Percentiles rank a stretch among this genome's conserved stretches.
Conservation (phyloP, 108 stramenopile species). For the Tribonema minus region DNA sequence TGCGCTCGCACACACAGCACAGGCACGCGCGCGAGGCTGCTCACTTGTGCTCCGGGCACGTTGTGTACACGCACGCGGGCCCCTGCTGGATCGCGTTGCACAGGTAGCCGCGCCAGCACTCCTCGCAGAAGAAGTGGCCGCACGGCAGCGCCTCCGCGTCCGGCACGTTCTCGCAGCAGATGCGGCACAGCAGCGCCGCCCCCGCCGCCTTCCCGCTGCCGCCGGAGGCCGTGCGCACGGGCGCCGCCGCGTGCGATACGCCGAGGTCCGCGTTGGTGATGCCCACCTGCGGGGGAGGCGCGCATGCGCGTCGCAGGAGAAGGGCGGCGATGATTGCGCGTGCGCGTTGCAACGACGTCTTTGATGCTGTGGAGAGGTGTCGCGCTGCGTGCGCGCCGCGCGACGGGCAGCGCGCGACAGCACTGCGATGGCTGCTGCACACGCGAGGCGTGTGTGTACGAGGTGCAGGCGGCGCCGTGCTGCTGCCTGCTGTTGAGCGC, state of each 20-base stretch:
- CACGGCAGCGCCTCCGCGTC: constrained; percentile 81
- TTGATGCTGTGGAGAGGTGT: neutral
- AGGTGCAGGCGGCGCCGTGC: too few relatives aligned
- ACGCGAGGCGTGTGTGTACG: too few relatives aligned
- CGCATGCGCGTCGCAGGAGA: neutral
- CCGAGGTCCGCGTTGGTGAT: constrained; percentile 19
- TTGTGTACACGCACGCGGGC: constrained; percentile 69
- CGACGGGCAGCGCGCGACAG: too few relatives aligned
- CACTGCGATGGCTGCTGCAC: too few relatives aligned
- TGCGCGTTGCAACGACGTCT: neutral
- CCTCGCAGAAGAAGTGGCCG: constrained; percentile 85
- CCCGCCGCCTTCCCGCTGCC: neutral
- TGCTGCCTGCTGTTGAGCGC: too few relatives aligned
- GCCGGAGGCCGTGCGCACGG: constrained; percentile 8
- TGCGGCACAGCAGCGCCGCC: constrained; percentile 61
- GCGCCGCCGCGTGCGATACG: constrained; percentile 8
- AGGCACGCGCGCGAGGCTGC: too few relatives aligned
- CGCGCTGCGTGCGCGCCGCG: too few relatives aligned
- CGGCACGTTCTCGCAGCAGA: constrained; percentile 75
- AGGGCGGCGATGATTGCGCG: neutral
- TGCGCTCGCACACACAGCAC: too few relatives aligned
- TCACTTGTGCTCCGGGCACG: constrained; percentile 82
- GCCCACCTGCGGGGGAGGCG: neutral
- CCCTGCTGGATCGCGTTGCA: constrained; percentile 59
- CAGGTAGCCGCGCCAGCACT: constrained; percentile 86